Conservation (phyloP, 768 basidiomycete genomes). For the Collybiopsis confluens region DNA sequence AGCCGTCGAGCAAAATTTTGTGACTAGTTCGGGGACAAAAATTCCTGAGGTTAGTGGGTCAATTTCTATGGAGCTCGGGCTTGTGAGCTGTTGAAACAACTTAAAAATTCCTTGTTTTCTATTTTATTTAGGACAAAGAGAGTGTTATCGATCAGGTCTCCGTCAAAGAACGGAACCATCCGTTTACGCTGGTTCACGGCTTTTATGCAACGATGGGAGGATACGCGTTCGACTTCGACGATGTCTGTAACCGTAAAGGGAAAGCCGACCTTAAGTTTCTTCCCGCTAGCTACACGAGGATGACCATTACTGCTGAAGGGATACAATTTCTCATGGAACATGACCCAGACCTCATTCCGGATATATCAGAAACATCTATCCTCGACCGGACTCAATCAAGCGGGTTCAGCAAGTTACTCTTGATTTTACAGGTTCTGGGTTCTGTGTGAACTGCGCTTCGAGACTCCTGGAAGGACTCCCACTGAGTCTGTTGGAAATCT, state of each 20-base stretch:
- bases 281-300: neutral
- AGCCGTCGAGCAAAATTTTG: neutral
- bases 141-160: no score
- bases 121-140: neutral
- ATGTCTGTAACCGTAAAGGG: no score
- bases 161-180: neutral
- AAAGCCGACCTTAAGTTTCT: no score
- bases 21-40: neutral
- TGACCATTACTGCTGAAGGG: neutral
- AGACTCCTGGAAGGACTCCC: slow-evolving; percentile 12
- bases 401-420: slow-evolving; percentile 14
- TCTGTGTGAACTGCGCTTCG: slow-evolving; percentile 13
- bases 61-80: neutral
- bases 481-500: slow-evolving; percentile 15
- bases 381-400: slow-evolving; percentile 15
- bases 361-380: slow-evolving; percentile 6
- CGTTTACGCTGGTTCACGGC: neutral
- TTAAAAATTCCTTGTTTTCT: neutral
- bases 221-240: neutral
- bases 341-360: neutral
- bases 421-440: slow-evolving; percentile 16
- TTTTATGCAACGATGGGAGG: slow-evolving; percentile 1
- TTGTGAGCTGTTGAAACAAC: neutral
- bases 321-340: neutral
- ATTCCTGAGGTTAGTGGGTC: neutral